A percentile compares a stretch with the other conserved stretches of the same genome.
phyloP scores from a whole-genome alignment of 768 basidiomycete genomes.

The Leccinum variicolor region DNA sequence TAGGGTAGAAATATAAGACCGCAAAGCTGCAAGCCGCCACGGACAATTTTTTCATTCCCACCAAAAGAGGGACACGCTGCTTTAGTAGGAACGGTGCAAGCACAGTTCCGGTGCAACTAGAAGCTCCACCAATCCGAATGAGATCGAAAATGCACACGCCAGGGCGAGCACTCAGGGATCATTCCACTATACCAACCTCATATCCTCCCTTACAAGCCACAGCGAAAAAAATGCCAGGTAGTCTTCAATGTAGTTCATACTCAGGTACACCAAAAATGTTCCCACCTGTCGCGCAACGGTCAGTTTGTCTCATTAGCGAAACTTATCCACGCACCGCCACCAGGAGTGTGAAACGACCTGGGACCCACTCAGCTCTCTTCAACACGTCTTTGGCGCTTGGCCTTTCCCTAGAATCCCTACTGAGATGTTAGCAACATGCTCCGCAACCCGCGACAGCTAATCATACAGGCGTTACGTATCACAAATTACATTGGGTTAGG shows the following conservation, averaged over 20 bases:
- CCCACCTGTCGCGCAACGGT: slow-evolving; percentile 44
- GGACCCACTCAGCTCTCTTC: slow-evolving; percentile 71
- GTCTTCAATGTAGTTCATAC: slow-evolving; percentile 66
- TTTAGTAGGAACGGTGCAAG: slow-evolving; percentile 62
- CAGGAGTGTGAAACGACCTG: slow-evolving; percentile 59
- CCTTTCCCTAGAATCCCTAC: slow-evolving; percentile 69
- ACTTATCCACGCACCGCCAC: slow-evolving; percentile 44
- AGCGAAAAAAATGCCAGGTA: slow-evolving; percentile 40
- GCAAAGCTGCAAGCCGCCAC: slow-evolving; percentile 73
- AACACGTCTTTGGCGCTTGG: slow-evolving; percentile 62
- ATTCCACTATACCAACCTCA: slow-evolving; percentile 45
- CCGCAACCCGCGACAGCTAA: not conserved
- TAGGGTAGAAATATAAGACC: slow-evolving; percentile 76
- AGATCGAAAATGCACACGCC: slow-evolving; percentile 40
- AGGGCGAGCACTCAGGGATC: slow-evolving; percentile 49
- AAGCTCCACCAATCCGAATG: slow-evolving; percentile 63
- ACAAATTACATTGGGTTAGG: slow-evolving; percentile 55
- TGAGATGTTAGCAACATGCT: not conserved
- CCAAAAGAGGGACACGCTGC: slow-evolving; percentile 66
- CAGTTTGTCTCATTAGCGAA: not conserved
- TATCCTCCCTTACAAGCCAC: not conserved
- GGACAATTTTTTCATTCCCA: slow-evolving; percentile 71
- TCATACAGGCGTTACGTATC: slow-evolving; percentile 65
- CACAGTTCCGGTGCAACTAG: slow-evolving; percentile 60
- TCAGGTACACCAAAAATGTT: slow-evolving; percentile 66